Base-by-base conservation (phyloP, 768 basidiomycete species). In the Boletus pseudo-olivaceus region DNA sequence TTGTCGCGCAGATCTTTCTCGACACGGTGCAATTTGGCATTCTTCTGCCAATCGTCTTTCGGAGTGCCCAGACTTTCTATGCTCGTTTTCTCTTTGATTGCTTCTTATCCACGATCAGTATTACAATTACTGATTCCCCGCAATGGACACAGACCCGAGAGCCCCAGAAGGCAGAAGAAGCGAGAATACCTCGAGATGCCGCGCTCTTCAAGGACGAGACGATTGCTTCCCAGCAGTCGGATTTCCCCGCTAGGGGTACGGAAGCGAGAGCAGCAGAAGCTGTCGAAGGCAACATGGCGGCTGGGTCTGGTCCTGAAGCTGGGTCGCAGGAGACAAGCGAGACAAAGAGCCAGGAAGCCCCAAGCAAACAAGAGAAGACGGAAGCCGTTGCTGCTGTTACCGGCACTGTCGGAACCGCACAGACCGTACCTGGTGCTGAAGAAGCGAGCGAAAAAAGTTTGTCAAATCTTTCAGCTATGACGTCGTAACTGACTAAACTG, bases 361-460 rank as follows among this genome's bases (percentile, higher is more conserved):
- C 2, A 11, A 19, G 39, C 14, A 32, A 40, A 45, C 39, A 44
- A 37, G 37, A 11, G 35, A 20, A 19, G 29, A 39, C 19, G 38
- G 37, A 20, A 27, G 32, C 29, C 26, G 10, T 8, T 33, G 5
- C 19, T 30, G 42, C 27, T 10, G 12, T 4, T 23, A 23, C 2
- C 23, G 44, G 27, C 9, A 32, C 6, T 5, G 11, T 14, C 6
- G 54, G 49, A 29, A 27, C 23, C 14, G 27, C 30, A 23, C n/a
- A 42, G 26, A 23, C 23, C 14, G 27, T 26, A 23, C n/a, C 42
- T 32, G 39, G 35, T 10, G 17, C 33, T 1, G 27, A 44, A 26
- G 54, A 33, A n/a, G 7, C n/a, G 12, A 39, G n/a, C 7, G 52
- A 56, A 35, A 46, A 58, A 43, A 7, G 66, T 66, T 20, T 20